Conservation (phyloP, 2,329 filamentous ascomycete species). For the Diaporthe sp. region DNA sequence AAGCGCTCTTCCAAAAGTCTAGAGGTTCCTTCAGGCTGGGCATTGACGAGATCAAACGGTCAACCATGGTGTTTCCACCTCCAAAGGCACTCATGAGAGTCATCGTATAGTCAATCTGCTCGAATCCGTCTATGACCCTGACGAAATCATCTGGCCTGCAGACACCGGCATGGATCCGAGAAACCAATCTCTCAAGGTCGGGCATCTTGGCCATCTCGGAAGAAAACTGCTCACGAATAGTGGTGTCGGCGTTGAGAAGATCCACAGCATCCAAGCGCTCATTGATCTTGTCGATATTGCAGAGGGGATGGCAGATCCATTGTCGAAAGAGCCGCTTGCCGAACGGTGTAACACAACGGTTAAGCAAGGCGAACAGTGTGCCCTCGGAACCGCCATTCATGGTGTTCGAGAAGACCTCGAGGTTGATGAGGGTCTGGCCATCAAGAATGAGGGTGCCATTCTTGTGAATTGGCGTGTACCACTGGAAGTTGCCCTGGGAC, state of each 20-base stretch:
- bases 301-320: slow-evolving; percentile 96
- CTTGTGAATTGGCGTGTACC: slow-evolving; percentile 90
- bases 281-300: slow-evolving; percentile 88
- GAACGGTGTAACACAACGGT: slow-evolving; percentile 95
- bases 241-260: slow-evolving; percentile 84
- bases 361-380: slow-evolving; percentile 89
- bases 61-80: slow-evolving; percentile 84
- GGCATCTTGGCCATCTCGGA: slow-evolving; percentile 91
- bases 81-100: slow-evolving; percentile 78
- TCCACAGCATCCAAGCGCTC: slow-evolving; percentile 95
- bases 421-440: slow-evolving; percentile 95
- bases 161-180: slow-evolving; percentile 90
- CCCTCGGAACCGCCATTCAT: slow-evolving; percentile 87
- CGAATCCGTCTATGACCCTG: slow-evolving; percentile 92
- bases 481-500: slow-evolving; percentile 89
- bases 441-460: slow-evolving; percentile 94
- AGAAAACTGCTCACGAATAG: slow-evolving; percentile 86
- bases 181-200: slow-evolving; percentile 93
- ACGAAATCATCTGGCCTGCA: slow-evolving; percentile 94
- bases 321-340: slow-evolving; percentile 95
- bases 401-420: slow-evolving; percentile 96
- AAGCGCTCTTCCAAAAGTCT: slow-evolving; percentile 89
- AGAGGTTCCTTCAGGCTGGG: slow-evolving; percentile 81
- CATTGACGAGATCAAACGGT: slow-evolving; percentile 85
- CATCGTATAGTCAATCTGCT: slow-evolving; percentile 97